phyloP scores from a whole-genome alignment of 441 rosid genomes.

The Arabidopsis lyrata region DNA sequence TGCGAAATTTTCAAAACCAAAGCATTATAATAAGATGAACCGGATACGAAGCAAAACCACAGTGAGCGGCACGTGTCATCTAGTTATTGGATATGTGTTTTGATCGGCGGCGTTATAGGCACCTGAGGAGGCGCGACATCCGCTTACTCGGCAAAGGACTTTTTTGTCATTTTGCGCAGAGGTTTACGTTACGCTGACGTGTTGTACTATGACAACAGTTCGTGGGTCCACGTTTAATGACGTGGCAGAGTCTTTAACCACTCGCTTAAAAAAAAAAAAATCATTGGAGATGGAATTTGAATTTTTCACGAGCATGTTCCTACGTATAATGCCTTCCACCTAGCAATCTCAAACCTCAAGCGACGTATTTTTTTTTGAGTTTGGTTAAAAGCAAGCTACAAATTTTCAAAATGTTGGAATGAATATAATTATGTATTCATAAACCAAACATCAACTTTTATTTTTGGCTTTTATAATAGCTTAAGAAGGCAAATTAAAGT shows the following conservation, averaged over 20 bases:
- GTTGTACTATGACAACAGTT: slow-evolving; percentile 18
- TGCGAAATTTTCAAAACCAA: neutral
- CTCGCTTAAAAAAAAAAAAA: neutral
- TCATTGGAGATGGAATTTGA: slow-evolving; percentile 26
- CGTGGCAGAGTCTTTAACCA: slow-evolving; percentile 21
- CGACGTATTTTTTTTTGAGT: neutral
- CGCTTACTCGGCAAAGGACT: slow-evolving; percentile 27
- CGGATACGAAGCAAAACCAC: slow-evolving; percentile 14
- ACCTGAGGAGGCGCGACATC: slow-evolving; percentile 26
- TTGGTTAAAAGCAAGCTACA: slow-evolving; percentile 27
- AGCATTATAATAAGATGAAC: too few relatives aligned
- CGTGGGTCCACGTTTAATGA: slow-evolving; percentile 2
- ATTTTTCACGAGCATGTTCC: slow-evolving; percentile 25
- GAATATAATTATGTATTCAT: neutral
- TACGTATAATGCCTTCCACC: slow-evolving; percentile 34
- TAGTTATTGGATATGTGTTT: neutral
- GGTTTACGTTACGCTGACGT: slow-evolving; percentile 24
- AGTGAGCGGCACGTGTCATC: neutral
- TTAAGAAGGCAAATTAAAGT: too few relatives aligned
- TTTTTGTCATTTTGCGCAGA: slow-evolving; percentile 10
- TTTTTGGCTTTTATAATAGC: too few relatives aligned
- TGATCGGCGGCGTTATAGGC: slow-evolving; percentile 20
- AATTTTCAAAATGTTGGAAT: neutral
- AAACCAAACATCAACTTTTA: too few relatives aligned
- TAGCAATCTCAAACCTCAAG: slow-evolving; percentile 9